A percentile compares a stretch with the other conserved stretches of the same genome.
Conservation (phyloP, 2,329 filamentous ascomycete genomes). For the Epichloe glyceriae region DNA sequence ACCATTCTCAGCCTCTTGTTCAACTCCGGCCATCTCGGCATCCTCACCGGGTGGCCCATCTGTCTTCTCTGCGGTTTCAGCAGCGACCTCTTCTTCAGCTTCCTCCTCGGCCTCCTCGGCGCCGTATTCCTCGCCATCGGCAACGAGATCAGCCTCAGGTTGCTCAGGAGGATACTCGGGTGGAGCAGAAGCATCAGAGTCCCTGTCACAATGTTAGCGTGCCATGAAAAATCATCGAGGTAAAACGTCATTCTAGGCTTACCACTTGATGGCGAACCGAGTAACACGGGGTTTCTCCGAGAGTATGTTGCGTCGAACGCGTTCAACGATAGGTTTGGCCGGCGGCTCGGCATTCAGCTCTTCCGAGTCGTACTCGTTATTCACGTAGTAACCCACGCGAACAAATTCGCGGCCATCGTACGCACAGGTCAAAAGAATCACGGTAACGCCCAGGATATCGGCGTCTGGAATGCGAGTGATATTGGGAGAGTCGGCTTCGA, state of each 20-base stretch:
- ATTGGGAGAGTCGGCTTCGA: slow-evolving; percentile 88
- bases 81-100: slow-evolving; percentile 42
- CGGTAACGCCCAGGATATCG: slow-evolving; percentile 92
- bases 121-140: slow-evolving; percentile 82
- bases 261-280: slow-evolving; percentile 98
- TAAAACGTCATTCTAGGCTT: slow-evolving; percentile 20
- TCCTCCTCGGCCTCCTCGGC: slow-evolving; percentile 75
- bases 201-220: slow-evolving; percentile 41
- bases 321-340: slow-evolving; percentile 82
- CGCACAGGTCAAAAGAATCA: slow-evolving; percentile 89
- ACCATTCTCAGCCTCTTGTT: slow-evolving; percentile 28
- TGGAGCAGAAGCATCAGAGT: slow-evolving; percentile 92
- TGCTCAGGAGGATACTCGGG: slow-evolving; percentile 95
- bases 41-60: slow-evolving; percentile 41
- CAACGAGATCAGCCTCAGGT: slow-evolving; percentile 78
- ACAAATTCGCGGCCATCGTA: slow-evolving; percentile 97
- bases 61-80: slow-evolving; percentile 33
- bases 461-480: slow-evolving; percentile 82
- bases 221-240: neutral
- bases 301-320: slow-evolving; percentile 81
- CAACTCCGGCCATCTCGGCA: slow-evolving; percentile 61
- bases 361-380: slow-evolving; percentile 95
- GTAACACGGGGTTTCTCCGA: slow-evolving; percentile 97
- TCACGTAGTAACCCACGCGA: slow-evolving; percentile 97
- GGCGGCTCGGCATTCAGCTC: slow-evolving; percentile 83